Percentiles rank a stretch among this genome's conserved stretches.
Evolutionary conservation across 768 basidiomycete genomes (phyloP).

Genomic region (Asterophora lycoperdoides): DNA sequence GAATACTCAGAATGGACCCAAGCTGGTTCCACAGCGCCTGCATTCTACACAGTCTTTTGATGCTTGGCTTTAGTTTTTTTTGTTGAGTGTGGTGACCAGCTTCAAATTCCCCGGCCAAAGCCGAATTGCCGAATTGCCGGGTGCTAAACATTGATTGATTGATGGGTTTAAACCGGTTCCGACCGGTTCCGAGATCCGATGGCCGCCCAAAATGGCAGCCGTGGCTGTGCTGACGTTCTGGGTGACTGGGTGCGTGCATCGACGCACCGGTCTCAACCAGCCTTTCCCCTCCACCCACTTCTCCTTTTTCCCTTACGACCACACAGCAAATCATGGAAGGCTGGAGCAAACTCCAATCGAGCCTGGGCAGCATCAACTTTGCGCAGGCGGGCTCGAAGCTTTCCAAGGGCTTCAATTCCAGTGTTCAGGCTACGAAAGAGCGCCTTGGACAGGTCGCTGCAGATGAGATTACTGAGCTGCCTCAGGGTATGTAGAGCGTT

Average conservation of each 20-base stretch:
- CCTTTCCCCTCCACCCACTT: neutral
- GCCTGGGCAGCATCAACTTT: constrained; percentile 62
- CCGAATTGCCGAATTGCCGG: no score
- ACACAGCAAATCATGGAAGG: constrained; percentile 44
- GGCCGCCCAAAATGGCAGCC: neutral
- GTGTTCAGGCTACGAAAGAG: constrained; percentile 84
- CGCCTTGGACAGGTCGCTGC: constrained; percentile 83
- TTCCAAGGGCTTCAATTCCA: constrained; percentile 74
- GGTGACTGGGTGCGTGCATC: neutral
- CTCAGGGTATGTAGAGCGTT: constrained; percentile 55
- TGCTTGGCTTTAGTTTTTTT: constrained; percentile 27
- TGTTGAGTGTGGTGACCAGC: no score
- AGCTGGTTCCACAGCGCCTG: constrained; percentile 16
- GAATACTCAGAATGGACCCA: constrained; percentile 13
- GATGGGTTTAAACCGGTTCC: no score
- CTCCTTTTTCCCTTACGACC: constrained; percentile 10
- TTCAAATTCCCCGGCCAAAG: no score
- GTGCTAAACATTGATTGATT: no score
- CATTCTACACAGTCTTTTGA: constrained; percentile 20
- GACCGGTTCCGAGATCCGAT: no score
- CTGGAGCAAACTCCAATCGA: constrained; percentile 68
- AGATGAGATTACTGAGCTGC: constrained; percentile 93
- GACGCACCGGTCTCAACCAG: neutral
- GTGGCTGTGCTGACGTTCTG: constrained; percentile 3
- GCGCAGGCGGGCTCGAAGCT: constrained; percentile 72